Evolutionary conservation across 768 basidiomycete genomes (phyloP).

Genomic region (Xerocomus spinulosus): DNA sequence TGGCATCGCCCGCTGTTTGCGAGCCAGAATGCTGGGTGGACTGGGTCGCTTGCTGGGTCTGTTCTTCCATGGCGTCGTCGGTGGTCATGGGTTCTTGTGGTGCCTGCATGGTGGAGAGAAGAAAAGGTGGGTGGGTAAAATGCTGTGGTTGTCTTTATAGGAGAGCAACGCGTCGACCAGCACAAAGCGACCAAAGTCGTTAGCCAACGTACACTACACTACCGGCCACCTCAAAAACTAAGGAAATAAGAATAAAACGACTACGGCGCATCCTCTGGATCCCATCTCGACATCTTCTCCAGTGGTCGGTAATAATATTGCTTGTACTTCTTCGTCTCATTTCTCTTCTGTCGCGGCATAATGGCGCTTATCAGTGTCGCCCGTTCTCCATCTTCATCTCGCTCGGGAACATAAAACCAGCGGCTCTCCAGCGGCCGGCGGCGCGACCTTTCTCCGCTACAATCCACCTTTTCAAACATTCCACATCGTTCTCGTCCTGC

Average conservation of each 20-base stretch:
- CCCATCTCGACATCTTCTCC: constrained; percentile 69
- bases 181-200: constrained; percentile 21
- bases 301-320: constrained; percentile 80
- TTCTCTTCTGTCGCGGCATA: constrained; percentile 74
- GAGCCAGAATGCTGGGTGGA: constrained; percentile 36
- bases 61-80: constrained; percentile 29
- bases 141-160: constrained; percentile 21
- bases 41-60: constrained; percentile 38
- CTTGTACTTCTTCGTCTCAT: constrained; percentile 78
- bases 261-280: constrained; percentile 55
- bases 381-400: constrained; percentile 67
- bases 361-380: constrained; percentile 61
- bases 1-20: constrained; percentile 17
- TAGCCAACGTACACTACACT: constrained; percentile 9
- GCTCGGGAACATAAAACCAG: constrained; percentile 76
- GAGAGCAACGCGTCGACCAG: constrained; percentile 9
- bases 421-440: constrained; percentile 45
- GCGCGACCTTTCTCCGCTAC: constrained; percentile 49
- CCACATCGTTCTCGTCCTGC: constrained; percentile 44
- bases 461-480: constrained; percentile 70
- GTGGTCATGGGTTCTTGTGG: constrained; percentile 21
- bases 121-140: not conserved
- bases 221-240: not conserved
- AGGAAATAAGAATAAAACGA: constrained; percentile 1
- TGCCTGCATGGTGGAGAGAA: constrained; percentile 13